These are phyloP conservation scores for Umbilicus rupestris DNA, from an alignment of 164 flowering plant species.

Conservation along the genomic window DNA sequence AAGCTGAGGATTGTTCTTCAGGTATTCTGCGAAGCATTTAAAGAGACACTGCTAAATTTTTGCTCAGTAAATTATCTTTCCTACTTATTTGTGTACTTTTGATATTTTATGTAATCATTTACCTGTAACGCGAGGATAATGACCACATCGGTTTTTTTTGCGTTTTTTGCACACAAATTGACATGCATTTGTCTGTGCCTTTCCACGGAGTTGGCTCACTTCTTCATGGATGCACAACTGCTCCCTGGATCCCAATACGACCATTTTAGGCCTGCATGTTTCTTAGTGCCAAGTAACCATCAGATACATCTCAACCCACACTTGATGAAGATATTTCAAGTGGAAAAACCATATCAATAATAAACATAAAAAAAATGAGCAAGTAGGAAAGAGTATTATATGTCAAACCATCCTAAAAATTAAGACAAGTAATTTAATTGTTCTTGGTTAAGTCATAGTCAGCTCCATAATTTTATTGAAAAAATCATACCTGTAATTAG, in stretches of 20 bases:
- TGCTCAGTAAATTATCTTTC: neutral
- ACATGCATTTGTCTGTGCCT: constrained; percentile 84
- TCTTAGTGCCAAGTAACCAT: neutral
- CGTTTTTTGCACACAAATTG: constrained; percentile 46
- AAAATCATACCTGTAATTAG: constrained; percentile 56
- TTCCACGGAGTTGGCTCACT: constrained; percentile 67
- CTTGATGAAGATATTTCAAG: neutral
- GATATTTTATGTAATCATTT: constrained; percentile 1
- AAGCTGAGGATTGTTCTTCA: constrained; percentile 51
- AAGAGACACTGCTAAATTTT: neutral
- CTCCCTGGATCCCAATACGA: constrained; percentile 86
- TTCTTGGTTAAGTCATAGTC: neutral
- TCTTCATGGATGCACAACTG: constrained; percentile 87
- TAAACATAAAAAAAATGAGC: neutral
- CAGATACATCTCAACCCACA: neutral
- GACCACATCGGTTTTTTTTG: constrained; percentile 38
- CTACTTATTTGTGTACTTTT: neutral
- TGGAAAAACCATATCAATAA: neutral
- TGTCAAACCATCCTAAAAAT: no score
- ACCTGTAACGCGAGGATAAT: constrained; percentile 55
- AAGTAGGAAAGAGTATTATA: neutral
- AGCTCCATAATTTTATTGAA: neutral
- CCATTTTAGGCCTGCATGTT: constrained; percentile 88
- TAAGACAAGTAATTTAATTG: neutral
- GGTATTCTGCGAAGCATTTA: constrained; percentile 32